Base-by-base conservation (phyloP, 2,329 filamentous ascomycete genomes). In the Gyromitra esculenta region DNA sequence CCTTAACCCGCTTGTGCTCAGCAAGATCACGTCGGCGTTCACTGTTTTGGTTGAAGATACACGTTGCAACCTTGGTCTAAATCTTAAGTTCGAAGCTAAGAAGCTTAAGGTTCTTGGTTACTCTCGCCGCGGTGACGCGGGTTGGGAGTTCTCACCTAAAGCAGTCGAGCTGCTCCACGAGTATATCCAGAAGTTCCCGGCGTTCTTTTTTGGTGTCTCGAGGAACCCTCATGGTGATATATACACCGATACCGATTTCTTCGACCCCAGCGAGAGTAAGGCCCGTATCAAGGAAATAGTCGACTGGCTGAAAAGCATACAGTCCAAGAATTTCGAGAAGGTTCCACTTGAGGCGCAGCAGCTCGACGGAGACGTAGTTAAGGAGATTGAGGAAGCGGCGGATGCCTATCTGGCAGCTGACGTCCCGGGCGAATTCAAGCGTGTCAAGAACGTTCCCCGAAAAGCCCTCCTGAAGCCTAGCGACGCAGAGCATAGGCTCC, bases 261-360 rank as follows among this genome's bases (percentile, higher is more conserved):
- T 96, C 85, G 88, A 91, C 0, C 87, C 89, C 21, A 89, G 90
- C 6, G 86, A 90, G 60, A 95, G 94, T 2, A 90, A 90, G 65
- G 84, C 88, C 62, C 93, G 93, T 82, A 91, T 99, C 82, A 97
- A 97, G 85, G 96, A 98, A 83, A 97, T 99, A 78, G 92, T 90
- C 35, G 89, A 91, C 43, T 99, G 95, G 95, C 87, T 99, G 65
- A 99, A 98, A 86, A 90, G 90, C 54, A 89, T 97, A 60, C 92
- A 97, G 83, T 92, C 92, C 0, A 97, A 93, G 87, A 92, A 91
- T 80, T 96, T 99, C 80, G 95, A 98, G 84, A 91, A 91, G 79
- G 96, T 99, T n/a, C 95, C 96, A 25, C 88, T 99, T 13, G 96
- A 99, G 81, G 96, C 96, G 0, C 93, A 97, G 83, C 96, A 99